Evolutionary conservation across 805 yeast genomes (phyloP), one percentile per base, ranked within the genome.

Genomic region (Lachancea waltii): DNA sequence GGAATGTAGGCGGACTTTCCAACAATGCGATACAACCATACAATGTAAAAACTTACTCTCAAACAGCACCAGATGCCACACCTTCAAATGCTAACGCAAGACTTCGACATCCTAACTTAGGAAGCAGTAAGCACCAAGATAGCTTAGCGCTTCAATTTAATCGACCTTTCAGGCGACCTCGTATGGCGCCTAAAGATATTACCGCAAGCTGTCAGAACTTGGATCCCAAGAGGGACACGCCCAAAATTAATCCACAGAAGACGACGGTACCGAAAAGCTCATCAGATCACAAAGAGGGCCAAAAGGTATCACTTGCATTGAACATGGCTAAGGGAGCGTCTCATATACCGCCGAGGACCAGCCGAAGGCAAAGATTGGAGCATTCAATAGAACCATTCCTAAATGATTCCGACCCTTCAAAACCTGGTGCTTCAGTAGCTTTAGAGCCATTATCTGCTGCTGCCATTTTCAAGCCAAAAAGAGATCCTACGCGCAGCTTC

Each of bases 91-190:
- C 13, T 5, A 21, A 23, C 15, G 7, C 19, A 21, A 36, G 17
- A 13, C 23, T 36, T 21, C 33, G 22, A 23, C 18, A 22, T 15
- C n/a, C n/a, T n/a, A n/a, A n/a, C n/a, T n/a, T n/a, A n/a, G n/a
- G n/a, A n/a, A n/a, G n/a, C n/a, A n/a, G n/a, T n/a, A 16, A 20
- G 4, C 34, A 25, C 30, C 24, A 25, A 13, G 35, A 36, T 18
- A 36, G 41, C n/a, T 31, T 58, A 15, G 58, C 58, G 5, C 37
- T 58, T 8, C 51, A 47, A 29, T 46, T 54, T 36, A 55, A 56
- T 33, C 47, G 36, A 38, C 63, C 61, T 10, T 58, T 58, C 33
- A 55, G 47, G 33, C 50, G 53, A 17, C 63, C 63, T 2, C 40
- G 51, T 39, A 41, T 35, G 35, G 19, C 44, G 15, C 10, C 32